phyloP scores from a whole-genome alignment of 1,284 basidiomycete genomes.

The Testicularia cyperi region DNA sequence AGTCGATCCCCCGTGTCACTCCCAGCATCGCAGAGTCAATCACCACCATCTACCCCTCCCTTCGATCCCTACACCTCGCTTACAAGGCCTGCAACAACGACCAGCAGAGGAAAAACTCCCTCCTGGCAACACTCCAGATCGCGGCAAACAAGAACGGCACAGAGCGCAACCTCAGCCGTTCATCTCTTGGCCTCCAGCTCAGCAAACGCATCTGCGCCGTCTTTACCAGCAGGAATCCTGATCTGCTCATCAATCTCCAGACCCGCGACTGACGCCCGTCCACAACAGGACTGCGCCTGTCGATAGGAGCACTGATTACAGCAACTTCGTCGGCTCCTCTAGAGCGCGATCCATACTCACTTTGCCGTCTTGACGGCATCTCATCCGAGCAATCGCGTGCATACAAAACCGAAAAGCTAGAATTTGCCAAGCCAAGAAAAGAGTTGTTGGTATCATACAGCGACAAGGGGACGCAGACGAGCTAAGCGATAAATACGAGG shows the following conservation, averaged over 20 bases:
- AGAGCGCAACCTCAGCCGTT: slow-evolving; percentile 9
- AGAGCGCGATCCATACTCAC: too few species aligned
- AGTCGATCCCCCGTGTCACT: slow-evolving; percentile 34
- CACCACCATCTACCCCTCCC: slow-evolving; percentile 17
- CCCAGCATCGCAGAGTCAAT: slow-evolving; percentile 22
- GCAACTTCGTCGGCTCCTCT: too few species aligned
- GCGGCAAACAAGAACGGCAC: slow-evolving; percentile 25
- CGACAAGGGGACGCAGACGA: too few species aligned
- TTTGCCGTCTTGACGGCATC: too few species aligned
- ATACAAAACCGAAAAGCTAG: too few species aligned
- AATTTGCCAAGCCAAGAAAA: too few species aligned
- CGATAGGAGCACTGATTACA: too few species aligned
- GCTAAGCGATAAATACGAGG: too few species aligned
- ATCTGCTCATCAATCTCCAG: slow-evolving; percentile 26
- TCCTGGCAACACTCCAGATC: slow-evolving; percentile 15
- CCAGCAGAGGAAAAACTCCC: slow-evolving; percentile 1
- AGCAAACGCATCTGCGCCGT: slow-evolving; percentile 31
- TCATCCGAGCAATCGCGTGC: too few species aligned
- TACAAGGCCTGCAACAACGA: slow-evolving; percentile 8
- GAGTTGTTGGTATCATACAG: too few species aligned
- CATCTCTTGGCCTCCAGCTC: slow-evolving; percentile 17
- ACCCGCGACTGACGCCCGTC: slow-evolving; percentile 10
- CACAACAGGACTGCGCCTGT: too few species aligned
- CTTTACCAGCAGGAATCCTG: slow-evolving; percentile 9
- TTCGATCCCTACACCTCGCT: slow-evolving; percentile 8